These are phyloP conservation scores for Tuber indicum DNA, from an alignment of 495 filamentous ascomycete species.

Conservation along the genomic window DNA sequence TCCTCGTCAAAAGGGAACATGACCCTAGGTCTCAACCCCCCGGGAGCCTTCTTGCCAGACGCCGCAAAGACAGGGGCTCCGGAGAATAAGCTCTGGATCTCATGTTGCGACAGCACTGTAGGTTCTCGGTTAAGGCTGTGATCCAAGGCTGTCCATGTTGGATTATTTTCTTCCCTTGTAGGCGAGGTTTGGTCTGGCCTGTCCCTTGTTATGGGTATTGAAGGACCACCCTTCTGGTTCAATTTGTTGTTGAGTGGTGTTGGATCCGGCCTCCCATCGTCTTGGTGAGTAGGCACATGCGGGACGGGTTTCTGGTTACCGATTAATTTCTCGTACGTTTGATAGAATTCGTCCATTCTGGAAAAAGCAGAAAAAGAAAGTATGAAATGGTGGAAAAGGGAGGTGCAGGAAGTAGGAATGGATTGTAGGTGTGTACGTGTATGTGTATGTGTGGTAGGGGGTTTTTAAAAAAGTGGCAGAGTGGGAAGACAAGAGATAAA, in stretches of 20 bases:
- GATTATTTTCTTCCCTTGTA: constrained; percentile 14
- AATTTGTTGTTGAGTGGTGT: constrained; percentile 3
- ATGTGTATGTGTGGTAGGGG: constrained; percentile 6
- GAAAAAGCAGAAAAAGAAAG: not conserved
- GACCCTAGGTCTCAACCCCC: constrained; percentile 27
- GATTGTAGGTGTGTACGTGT: not conserved
- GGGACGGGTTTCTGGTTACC: not conserved
- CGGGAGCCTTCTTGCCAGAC: constrained; percentile 18
- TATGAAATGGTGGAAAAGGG: not conserved
- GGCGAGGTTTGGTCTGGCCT: constrained; percentile 2
- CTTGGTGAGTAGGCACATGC: constrained; percentile 5
- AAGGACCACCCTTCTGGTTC: constrained; percentile 4
- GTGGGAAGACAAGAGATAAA: constrained; percentile 8
- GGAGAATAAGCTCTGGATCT: constrained; percentile 26
- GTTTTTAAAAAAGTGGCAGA: constrained; percentile 13
- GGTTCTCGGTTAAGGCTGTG: constrained; percentile 16
- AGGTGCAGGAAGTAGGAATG: not conserved
- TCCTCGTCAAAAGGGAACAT: constrained; percentile 34
- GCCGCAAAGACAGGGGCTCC: constrained; percentile 34
- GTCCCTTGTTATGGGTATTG: not conserved
- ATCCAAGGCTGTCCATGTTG: constrained; percentile 7
- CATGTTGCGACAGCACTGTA: constrained; percentile 11
- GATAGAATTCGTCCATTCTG: not conserved
- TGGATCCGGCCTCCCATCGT: constrained; percentile 4
- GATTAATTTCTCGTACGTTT: not conserved